Percentiles rank a stretch among this genome's conserved stretches.
These are phyloP conservation scores for Sugiyamaella marilandica DNA, from an alignment of 805 yeast species.

Conservation along the genomic window DNA sequence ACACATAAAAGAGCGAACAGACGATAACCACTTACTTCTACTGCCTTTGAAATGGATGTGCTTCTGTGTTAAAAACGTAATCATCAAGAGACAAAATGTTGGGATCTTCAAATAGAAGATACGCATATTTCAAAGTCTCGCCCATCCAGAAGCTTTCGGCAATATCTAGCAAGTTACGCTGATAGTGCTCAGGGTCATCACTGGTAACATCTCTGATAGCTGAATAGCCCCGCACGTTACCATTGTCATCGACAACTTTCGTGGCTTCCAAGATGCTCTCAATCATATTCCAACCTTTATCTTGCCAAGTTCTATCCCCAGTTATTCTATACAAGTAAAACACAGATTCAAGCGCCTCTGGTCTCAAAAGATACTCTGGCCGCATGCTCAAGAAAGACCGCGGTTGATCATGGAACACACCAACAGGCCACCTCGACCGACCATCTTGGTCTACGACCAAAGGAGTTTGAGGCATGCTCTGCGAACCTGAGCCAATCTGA, in stretches of 20 bases:
- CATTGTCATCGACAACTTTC: conserved; percentile 24
- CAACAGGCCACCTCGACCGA: conserved; percentile 23
- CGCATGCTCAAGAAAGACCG: conserved; percentile 23
- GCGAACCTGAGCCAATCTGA: not conserved
- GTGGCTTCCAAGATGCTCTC: conserved; percentile 30
- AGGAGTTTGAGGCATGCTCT: conserved; percentile 2
- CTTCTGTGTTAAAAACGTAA: conserved; percentile 56
- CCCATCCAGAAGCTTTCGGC: conserved; percentile 77
- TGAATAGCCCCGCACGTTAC: conserved; percentile 35
- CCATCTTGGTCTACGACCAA: conserved; percentile 9
- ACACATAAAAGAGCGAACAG: not conserved
- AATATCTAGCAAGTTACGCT: conserved; percentile 59
- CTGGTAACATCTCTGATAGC: conserved; percentile 40
- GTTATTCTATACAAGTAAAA: conserved; percentile 56
- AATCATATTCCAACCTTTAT: conserved; percentile 49
- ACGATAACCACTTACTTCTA: not conserved
- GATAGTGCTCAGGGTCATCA: conserved; percentile 42
- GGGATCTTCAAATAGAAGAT: conserved; percentile 56
- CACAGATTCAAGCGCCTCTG: conserved; percentile 59
- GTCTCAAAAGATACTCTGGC: conserved; percentile 45
- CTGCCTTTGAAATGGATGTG: conserved; percentile 45
- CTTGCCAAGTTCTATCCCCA: conserved; percentile 54
- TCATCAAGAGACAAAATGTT: conserved; percentile 45
- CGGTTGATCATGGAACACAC: conserved; percentile 26
- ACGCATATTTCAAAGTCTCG: conserved; percentile 83